Evolutionary conservation across 495 filamentous ascomycete species (phyloP).

Genomic region (Penicillium waksmanii): DNA sequence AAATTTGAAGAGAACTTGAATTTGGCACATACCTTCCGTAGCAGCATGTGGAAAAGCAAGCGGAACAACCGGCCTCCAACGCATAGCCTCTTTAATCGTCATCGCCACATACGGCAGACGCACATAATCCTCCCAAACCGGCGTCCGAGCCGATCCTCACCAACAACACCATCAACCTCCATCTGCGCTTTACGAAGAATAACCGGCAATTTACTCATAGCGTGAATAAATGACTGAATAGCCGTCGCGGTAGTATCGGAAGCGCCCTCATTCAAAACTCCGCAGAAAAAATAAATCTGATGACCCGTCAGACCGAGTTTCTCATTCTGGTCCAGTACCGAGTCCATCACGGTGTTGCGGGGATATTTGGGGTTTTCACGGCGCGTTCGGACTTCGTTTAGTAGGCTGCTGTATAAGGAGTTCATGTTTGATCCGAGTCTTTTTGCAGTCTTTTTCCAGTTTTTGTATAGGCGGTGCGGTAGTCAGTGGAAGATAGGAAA

Average conservation of each 20-base stretch:
- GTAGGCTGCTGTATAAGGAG: constrained; percentile 34
- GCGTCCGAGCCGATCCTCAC: constrained; percentile 35
- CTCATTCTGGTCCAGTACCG: constrained; percentile 46
- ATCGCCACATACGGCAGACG: constrained; percentile 45
- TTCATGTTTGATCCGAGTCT: constrained; percentile 46
- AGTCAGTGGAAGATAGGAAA: constrained; percentile 47
- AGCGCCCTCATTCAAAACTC: constrained; percentile 48
- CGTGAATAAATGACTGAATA: constrained; percentile 45
- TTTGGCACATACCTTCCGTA: constrained; percentile 6
- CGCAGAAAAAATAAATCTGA: constrained; percentile 41
- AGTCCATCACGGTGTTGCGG: constrained; percentile 44
- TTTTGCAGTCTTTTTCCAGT: constrained; percentile 40
- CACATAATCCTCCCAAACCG: constrained; percentile 38
- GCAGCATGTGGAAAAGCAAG: constrained; percentile 37
- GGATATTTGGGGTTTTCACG: constrained; percentile 16
- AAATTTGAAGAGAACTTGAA: too few species aligned
- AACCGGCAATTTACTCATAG: constrained; percentile 44
- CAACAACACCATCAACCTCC: constrained; percentile 37
- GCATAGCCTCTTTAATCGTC: constrained; percentile 42
- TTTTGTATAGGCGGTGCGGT: constrained; percentile 45
- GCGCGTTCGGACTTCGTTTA: constrained; percentile 17
- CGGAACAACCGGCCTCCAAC: constrained; percentile 41
- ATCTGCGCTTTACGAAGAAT: constrained; percentile 40
- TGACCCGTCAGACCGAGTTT: constrained; percentile 36
- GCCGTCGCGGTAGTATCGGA: constrained; percentile 46